phyloP scores from a whole-genome alignment of 345 rosid species.

The Diplotaxis tenuifolia region DNA sequence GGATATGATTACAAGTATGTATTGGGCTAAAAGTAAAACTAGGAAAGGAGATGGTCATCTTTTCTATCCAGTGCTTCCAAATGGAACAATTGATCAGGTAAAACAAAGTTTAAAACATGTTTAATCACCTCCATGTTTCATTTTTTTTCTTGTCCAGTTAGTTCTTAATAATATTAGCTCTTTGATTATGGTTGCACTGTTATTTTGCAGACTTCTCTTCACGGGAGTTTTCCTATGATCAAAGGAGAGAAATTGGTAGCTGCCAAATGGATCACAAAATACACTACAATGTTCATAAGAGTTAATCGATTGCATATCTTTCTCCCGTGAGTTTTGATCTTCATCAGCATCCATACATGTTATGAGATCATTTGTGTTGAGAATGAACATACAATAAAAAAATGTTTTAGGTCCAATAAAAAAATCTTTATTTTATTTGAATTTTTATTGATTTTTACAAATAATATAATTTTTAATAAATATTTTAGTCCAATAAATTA shows the following conservation, averaged over 20 bases:
- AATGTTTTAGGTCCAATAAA: no score
- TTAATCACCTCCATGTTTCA: background rate
- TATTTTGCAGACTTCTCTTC: slow-evolving; percentile 73
- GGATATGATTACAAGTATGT: slow-evolving; percentile 62
- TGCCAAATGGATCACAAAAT: slow-evolving; percentile 85
- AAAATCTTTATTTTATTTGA: no score
- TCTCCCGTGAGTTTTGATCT: no score
- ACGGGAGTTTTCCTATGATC: slow-evolving; percentile 80
- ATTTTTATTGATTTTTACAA: no score
- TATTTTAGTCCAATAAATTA: no score
- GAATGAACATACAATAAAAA: no score
- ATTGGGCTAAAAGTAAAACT: slow-evolving; percentile 75
- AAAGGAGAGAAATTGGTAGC: slow-evolving; percentile 92
- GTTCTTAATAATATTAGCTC: slow-evolving; percentile 2
- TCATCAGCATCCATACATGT: no score
- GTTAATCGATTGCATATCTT: no score
- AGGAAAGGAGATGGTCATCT: slow-evolving; percentile 67
- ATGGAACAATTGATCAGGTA: slow-evolving; percentile 76
- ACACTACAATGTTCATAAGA: no score
- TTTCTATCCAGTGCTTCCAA: slow-evolving; percentile 57
- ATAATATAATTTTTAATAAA: no score
- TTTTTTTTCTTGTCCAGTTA: background rate
- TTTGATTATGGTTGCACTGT: slow-evolving; percentile 10
- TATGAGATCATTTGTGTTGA: no score
- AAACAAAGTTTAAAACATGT: no score